Evolutionary conservation across 352 stramenopile genomes (phyloP), one percentile per base, ranked within the genome.

Genomic region (Phytophthora ohioensis): DNA sequence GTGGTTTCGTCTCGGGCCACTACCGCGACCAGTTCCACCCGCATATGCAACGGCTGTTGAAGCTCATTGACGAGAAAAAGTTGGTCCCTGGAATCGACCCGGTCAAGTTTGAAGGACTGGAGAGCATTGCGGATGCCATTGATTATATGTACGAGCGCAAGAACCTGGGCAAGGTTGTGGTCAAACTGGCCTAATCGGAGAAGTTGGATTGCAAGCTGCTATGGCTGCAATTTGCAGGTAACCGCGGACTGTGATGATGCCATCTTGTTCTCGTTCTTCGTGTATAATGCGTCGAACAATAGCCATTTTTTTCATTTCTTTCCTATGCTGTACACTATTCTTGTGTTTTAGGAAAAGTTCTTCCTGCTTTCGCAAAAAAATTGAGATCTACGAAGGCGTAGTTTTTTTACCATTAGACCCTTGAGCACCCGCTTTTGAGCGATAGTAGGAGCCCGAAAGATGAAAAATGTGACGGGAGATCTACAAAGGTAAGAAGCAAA

Each of bases 161-260:
- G 46, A 91, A 90, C 49, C 81, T 84, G 35, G 88, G 88, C 64
- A 95, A 95, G 61, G 81, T 95, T 46, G 83, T 91, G 31, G 78
- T 94, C n/a, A 89, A 90, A 53, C 67, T 92, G 30, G 74, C 56
- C 0, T 83, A 71, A 74, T 27, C 21, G 21, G 21, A 27, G 21
- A 27, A 27, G 21, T 27, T 27, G 21, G 2, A 27, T 27, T 27
- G 21, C 21, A 27, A 27, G 21, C 21, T 27, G 21, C 21, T 27
- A 27, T 27, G 21, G 21, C 21, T 27, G 21, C 21, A 27, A 27
- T 1, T 27, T 27, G 21, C 31, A 12, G 7, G 6, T 5, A 12
- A 0, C 35, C 7, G 35, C 35, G 35, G 1, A 39, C 4, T 39
- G 35, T 11, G 3, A 39, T 0, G 35, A 39, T 11, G 35, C 11